These are phyloP conservation scores for Zelopaecilomyces penicillatus DNA, from an alignment of 2,329 filamentous ascomycete genomes.

Conservation along the genomic window DNA sequence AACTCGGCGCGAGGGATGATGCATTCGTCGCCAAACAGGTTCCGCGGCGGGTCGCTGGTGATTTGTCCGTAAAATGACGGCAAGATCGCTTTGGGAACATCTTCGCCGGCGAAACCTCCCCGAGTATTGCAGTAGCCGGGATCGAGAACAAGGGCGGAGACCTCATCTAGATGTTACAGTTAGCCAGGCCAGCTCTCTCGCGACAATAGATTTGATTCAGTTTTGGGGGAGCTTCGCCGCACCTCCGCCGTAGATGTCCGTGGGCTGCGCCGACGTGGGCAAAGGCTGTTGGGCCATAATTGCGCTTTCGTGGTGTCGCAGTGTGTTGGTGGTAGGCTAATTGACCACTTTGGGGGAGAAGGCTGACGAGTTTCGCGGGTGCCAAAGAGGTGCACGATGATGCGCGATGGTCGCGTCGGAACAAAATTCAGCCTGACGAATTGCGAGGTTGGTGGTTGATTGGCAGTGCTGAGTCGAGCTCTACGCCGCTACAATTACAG, in stretches of 20 bases:
- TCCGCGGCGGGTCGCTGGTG: constrained; percentile 36
- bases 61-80: constrained; percentile 78
- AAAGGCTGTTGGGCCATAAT: constrained; percentile 49
- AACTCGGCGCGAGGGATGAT: constrained; percentile 68
- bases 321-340: constrained; percentile 12
- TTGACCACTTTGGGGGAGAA: constrained; percentile 18
- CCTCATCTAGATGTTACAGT: constrained; percentile 61
- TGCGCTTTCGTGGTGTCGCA: constrained; percentile 6
- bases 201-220: too few relatives aligned
- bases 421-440: constrained; percentile 26
- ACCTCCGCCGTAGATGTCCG: constrained; percentile 58
- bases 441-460: constrained; percentile 4
- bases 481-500: too few relatives aligned
- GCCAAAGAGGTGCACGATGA: constrained; percentile 1
- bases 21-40: constrained; percentile 84
- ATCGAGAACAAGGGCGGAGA: constrained; percentile 93
- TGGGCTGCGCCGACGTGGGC: constrained; percentile 48
- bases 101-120: constrained; percentile 95
- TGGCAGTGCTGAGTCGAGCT: background rate
- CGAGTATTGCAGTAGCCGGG: constrained; percentile 86
- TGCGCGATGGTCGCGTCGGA: constrained; percentile 19
- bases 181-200: constrained; percentile 11
- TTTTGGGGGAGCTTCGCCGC: constrained; percentile 11
- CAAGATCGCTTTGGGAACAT: constrained; percentile 87
- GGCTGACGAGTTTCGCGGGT: constrained; percentile 15